Base-by-base conservation (phyloP, 352 stramenopile genomes). In the Phytophthora rubi region DNA sequence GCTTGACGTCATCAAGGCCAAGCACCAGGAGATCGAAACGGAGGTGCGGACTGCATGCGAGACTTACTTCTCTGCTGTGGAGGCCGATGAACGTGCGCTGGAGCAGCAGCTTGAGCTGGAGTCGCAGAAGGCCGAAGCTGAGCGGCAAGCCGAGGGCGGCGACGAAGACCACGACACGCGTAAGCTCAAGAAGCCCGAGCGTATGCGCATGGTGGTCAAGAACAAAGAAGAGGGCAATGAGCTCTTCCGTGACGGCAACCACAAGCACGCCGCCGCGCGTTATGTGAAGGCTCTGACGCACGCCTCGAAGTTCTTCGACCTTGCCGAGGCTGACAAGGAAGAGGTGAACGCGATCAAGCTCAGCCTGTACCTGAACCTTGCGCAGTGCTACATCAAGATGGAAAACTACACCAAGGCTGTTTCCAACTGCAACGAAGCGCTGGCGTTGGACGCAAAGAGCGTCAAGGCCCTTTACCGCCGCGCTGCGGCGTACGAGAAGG, bases 211-310 rank as follows among this genome's bases (percentile, higher is more conserved):
- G 63, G 90, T 98, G 33, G 74, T 83, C 28, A 97, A 97, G 73
- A 98, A 98, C 78, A 98, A 98, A 82, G 94, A 98, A 39, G 95
- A 98, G 68, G 95, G 94, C 64, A 98, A 92, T 51, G 93, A 98
- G 65, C 86, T 98, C 1, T 98, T 98, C 77, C 89, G 91, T 60
- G 94, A 91, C 57, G 91, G 94, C 58, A 98, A 98, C 76, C 81
- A 88, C 78, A 85, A 93, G 62, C 82, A 91, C 48, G 95, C 95
- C 8, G 92, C 88, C 26, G 83, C 89, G 58, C 88, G 92, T 10
- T 98, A 98, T 69, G 85, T 95, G 37, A 98, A 98, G 79, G 89
- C 95, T 53, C 72, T 98, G 60, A 88, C 75, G 12, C 94, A 98
- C 69, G 80, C 88, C 28, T 84, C 85, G 69, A 98, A 98, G 77